Base-by-base conservation (phyloP, 495 filamentous ascomycete species). In the Annulohypoxylon nitens region DNA sequence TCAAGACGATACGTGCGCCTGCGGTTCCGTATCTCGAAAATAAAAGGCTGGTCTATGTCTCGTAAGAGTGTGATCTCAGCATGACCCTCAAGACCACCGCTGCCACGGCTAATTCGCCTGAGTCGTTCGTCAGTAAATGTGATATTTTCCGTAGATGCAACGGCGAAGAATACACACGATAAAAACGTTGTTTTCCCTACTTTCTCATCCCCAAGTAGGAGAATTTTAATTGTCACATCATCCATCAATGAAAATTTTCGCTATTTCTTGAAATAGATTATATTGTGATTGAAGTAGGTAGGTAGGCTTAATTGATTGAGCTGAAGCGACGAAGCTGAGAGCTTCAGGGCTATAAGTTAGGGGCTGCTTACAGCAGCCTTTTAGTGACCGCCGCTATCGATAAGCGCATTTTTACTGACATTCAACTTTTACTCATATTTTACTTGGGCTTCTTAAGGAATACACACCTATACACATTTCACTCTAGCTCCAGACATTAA, bases 131-230 rank as follows among this genome's bases (percentile, higher is more conserved):
- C 23, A 76, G 57, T 16, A 18, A 64, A 41, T 16, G 53, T 16
- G 23, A 5, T 23, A 14, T 12, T 16, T 41, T 30, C 41, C 23
- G 51, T 20, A 45, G 57, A 64, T 37, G 5, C n/a, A 57, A 57
- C 11, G n/a, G 9, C 59, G 53, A 55, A 45, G 55, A 61, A 2
- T 65, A 90, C 93, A 80, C 81, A 97, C 94, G 93, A 94, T 77
- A 97, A 79, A 77, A 97, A 96, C 12, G 91, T 95, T 10, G 93
- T 91, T 80, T 97, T 97, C 33, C 94, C 94, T 74, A 93, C 92
- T 75, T 87, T 88, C 53, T 88, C 80, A 76, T 97, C 94, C 65
- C 94, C 94, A 4, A 97, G 83, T 0, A 97, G 84, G 14, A 97
- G 84, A 58, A 97, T 86, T 6, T 86, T 91, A 67, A 95, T 84